Evolutionary conservation across 441 rosid genomes (phyloP).

Genomic region (Aleurites moluccanus): DNA sequence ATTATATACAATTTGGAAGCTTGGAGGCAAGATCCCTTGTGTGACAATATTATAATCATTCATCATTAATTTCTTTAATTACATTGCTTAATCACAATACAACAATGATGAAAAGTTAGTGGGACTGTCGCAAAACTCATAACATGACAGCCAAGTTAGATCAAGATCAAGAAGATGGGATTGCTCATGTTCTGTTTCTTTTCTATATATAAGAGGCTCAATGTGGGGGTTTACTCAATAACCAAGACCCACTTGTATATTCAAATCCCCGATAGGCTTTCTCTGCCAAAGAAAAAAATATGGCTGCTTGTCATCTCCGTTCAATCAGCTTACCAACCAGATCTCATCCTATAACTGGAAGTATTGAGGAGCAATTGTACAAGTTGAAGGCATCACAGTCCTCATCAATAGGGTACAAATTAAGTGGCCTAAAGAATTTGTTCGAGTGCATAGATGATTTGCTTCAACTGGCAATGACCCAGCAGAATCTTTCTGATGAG

Average conservation of each 20-base stretch:
- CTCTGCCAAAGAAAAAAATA: not conserved
- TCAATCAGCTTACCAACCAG: conserved; percentile 40
- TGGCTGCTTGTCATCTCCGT: conserved; percentile 13
- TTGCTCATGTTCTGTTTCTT: not conserved
- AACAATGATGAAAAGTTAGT: not conserved
- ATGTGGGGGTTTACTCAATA: not conserved
- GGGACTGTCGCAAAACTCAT: not conserved
- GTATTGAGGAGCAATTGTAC: conserved; percentile 29
- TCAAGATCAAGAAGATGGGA: not conserved
- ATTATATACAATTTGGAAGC: not conserved
- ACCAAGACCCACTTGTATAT: not conserved
- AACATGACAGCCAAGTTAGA: conserved; percentile 7
- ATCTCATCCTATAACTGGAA: conserved; percentile 30
- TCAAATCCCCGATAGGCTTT: not conserved
- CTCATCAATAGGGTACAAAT: not conserved
- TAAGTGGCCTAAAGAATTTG: conserved; percentile 1
- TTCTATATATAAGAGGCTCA: not conserved
- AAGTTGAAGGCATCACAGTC: conserved; percentile 30
- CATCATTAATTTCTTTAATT: too few species aligned
- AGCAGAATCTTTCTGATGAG: not conserved
- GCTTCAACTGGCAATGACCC: not conserved
- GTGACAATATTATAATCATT: too few species aligned
- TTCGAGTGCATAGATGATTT: conserved; percentile 19
- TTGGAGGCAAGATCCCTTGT: not conserved
- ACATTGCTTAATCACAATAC: too few species aligned